Evolutionary conservation across 768 basidiomycete species (phyloP), one percentile per base, ranked within the genome.

Genomic region (Lactarius deliciosus): DNA sequence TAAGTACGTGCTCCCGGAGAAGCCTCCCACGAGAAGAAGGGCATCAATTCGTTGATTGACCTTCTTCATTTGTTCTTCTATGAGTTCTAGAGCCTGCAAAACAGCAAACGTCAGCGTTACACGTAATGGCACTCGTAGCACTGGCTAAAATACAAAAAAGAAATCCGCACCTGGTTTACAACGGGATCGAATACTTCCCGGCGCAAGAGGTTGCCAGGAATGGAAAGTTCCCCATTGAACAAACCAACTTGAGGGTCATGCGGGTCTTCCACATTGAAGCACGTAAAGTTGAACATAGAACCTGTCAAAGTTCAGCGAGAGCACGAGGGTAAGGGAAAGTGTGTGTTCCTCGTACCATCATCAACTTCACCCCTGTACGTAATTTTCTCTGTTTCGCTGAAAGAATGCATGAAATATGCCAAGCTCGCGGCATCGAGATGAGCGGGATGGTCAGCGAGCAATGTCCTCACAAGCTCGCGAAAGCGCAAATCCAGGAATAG

Each of bases 111-210:
- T 63, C 36, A 53, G 64, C 13, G 38, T 40, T 38, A 65, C 45
- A 66, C 64, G 61, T 55, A 61, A 56, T 25, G 13, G 38, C 50
- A 13, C 57, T 36, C 38, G 22, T 34, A 43, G 57, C 55, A 57
- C 56, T 64, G 45, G 54, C 25, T 28, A 7, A n/a, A 30, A n/a
- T n/a, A 22, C 53, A 32, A 59, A 53, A 28, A 13, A 41, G 5
- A 28, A 30, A 57, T 41, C 68, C 81, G 28, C 64, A 91, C 92
- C 81, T 92, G 83, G 68, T 84, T 83, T 41, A 96, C 86, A 43
- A 95, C 88, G 32, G 94, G 93, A 76, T 94, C 92, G 71, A 95
- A 96, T 10, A 95, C 93, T 74, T 92, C 89, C 69, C 84, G 80
- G 36, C 93, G 86, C 61, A 96, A 80, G 25, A 93, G 77, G 69